Percentiles rank a stretch among this genome's conserved stretches.
Conservation (phyloP, 192 early-diverging fungal species). For the Linnemannia exigua region DNA sequence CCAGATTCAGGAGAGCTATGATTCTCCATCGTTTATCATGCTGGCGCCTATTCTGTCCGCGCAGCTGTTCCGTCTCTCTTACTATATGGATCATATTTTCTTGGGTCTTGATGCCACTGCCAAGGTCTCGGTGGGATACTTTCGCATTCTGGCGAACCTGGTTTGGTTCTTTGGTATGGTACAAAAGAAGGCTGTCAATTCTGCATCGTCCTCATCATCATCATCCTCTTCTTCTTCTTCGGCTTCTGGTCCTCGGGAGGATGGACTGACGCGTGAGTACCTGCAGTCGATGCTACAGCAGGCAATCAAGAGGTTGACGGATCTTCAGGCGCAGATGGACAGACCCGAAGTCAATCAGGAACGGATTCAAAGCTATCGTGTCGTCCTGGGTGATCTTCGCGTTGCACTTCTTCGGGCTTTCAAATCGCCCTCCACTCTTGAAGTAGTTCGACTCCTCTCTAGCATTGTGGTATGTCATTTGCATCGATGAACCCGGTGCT, state of each 20-base stretch:
- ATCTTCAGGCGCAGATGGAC: slow-evolving; percentile 54
- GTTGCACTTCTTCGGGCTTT: slow-evolving; percentile 49
- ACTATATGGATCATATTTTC: slow-evolving; percentile 66
- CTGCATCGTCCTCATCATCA: neutral
- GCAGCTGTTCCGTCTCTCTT: slow-evolving; percentile 59
- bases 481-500: too few relatives aligned
- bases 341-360: slow-evolving; percentile 23
- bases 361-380: slow-evolving; percentile 23
- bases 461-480: slow-evolving; percentile 41
- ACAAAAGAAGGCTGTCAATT: slow-evolving; percentile 35
- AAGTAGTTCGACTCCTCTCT: slow-evolving; percentile 39
- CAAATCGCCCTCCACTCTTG: slow-evolving; percentile 41
- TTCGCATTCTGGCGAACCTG: slow-evolving; percentile 66
- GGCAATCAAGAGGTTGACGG: slow-evolving; percentile 54
- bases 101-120: slow-evolving; percentile 58
- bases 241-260: neutral
- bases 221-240: neutral
- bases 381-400: slow-evolving; percentile 49
- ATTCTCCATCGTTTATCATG: slow-evolving; percentile 49
- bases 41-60: slow-evolving; percentile 57
- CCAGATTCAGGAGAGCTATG: slow-evolving; percentile 52
- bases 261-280: slow-evolving; percentile 42
- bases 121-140: slow-evolving; percentile 58
- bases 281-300: slow-evolving; percentile 58
- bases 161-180: slow-evolving; percentile 66